Conservation (phyloP, 768 basidiomycete species). For the Termitomyces sp. region DNA sequence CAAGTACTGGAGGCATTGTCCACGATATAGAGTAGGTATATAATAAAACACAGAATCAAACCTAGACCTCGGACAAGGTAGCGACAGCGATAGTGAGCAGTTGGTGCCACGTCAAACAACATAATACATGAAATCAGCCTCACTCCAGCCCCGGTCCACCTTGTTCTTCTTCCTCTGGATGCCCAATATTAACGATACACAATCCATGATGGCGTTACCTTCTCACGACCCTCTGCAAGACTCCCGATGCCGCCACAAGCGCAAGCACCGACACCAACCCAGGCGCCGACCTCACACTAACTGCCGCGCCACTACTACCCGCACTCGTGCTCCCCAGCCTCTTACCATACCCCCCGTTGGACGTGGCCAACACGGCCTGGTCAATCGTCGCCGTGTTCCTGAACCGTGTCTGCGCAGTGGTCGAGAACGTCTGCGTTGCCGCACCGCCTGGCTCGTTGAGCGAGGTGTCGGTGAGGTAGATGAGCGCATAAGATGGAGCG, state of each 20-base stretch:
- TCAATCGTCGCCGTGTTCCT: slow-evolving; percentile 53
- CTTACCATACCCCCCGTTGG: slow-evolving; percentile 31
- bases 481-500: slow-evolving; percentile 69
- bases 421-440: slow-evolving; percentile 44
- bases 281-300: neutral
- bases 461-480: slow-evolving; percentile 51
- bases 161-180: neutral
- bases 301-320: slow-evolving; percentile 19
- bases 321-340: slow-evolving; percentile 27
- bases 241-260: neutral
- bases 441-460: slow-evolving; percentile 19
- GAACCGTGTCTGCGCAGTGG: slow-evolving; percentile 51
- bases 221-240: neutral
- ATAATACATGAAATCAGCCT: neutral
- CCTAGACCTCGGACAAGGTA: neutral
- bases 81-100: neutral
- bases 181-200: neutral
- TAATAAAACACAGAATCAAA: neutral
- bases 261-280: slow-evolving; percentile 1
- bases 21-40: neutral
- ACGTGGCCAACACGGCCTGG: slow-evolving; percentile 47
- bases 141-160: neutral
- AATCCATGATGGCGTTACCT: neutral
- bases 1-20: neutral
- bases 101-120: neutral